These are phyloP conservation scores for Picea glauca DNA, from an alignment of 75 land plant species.

Conservation along the genomic window DNA sequence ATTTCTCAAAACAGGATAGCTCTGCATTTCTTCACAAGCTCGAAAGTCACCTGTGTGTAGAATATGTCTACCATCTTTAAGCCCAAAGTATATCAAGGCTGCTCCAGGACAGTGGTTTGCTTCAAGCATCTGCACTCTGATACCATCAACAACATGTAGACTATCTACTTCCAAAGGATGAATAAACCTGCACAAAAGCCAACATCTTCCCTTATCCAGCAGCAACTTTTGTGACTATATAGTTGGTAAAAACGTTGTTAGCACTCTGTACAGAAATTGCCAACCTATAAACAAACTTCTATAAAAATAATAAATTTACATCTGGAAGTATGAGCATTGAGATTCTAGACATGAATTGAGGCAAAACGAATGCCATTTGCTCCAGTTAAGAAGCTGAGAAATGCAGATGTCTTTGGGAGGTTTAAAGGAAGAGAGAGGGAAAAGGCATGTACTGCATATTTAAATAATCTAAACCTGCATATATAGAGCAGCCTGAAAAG, in stretches of 20 bases:
- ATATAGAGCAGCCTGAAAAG: not conserved
- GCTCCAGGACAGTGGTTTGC: constrained; percentile 90
- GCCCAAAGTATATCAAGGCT: constrained; percentile 49
- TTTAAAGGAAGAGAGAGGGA: not conserved
- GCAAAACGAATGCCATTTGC: not conserved
- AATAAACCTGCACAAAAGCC: constrained; percentile 35
- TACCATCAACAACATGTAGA: constrained; percentile 41
- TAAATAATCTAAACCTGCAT: not conserved
- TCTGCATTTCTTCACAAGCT: constrained; percentile 57
- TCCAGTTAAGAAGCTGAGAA: not conserved
- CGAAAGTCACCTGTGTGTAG: constrained; percentile 83
- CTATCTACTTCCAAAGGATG: constrained; percentile 37
- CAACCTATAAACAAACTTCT: not conserved
- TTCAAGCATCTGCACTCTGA: constrained; percentile 54
- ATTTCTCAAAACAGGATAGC: constrained; percentile 37
- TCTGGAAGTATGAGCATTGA: not conserved
- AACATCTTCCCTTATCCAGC: not conserved
- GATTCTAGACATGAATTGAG: not conserved
- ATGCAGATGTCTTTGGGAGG: not conserved
- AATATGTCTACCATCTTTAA: constrained; percentile 30
- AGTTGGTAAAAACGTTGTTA: not conserved
- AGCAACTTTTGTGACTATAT: not conserved
- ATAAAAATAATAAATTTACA: too few species aligned
- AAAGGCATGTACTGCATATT: not conserved
- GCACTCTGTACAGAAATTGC: not conserved